Evolutionary conservation across 148 eudicot genomes (phyloP), one percentile per base, ranked within the genome.

Genomic region (Rheum nobile): DNA sequence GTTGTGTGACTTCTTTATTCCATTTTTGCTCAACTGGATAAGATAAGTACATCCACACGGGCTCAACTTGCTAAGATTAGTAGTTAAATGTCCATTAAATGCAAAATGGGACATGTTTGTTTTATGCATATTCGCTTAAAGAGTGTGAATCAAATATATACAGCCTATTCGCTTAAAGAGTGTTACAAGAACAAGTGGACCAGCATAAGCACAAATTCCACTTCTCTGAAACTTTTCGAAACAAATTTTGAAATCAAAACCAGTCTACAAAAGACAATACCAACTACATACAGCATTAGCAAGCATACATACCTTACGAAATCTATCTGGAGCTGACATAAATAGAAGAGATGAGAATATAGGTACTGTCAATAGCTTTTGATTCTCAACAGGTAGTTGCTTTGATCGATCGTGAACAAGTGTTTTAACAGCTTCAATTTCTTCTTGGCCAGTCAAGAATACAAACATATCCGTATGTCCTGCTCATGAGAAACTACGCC

Each of bases 401-500:
- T 67, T 86, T 75, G 86, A 81, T 79, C 80, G 86, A 73, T 90
- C 91, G 54, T 79, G 83, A 75, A 91, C 80, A 80, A 95, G 90
- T 76, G 92, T 85, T 81, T 91, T 94, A 67, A 90, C 91, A 39
- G 90, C 83, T 87, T 95, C 99, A 82, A 95, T 95, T 79, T 57
- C 71, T 79, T 79, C 72, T 79, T 77, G 81, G 32, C 81, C 81
- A 1, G 81, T 74, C 65, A 79, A 86, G 82, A 95, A 95, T 78
- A 91, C 97, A 77, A 95, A 97, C 78, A 95, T 80, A 83, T 95
- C 97, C n/a, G n/a, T n/a, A n/a, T n/a, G n/a, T n/a, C n/a, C n/a
- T n/a, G n/a, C n/a, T n/a, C 81, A 52, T 79, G 85, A 79, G 72
- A 76, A 91, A 91, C 67, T 88, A 87, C 79, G 89, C 82, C 67